A percentile compares a stretch with the other conserved stretches of the same genome.
These are phyloP conservation scores for Paracoccidioides lutzii DNA, from an alignment of 2,329 filamentous ascomycete species.

Conservation along the genomic window DNA sequence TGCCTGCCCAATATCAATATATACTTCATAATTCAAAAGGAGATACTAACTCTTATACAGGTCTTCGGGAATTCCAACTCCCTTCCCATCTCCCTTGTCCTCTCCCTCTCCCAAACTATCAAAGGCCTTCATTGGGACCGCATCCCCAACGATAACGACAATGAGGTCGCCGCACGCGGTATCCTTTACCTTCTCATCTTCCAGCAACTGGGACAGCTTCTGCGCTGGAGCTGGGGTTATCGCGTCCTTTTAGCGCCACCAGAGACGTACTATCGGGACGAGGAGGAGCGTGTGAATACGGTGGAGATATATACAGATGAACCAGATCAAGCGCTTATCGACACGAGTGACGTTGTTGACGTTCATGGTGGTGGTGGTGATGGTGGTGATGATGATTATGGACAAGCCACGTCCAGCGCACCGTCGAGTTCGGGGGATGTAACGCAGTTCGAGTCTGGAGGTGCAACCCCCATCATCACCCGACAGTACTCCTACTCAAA, in stretches of 20 bases:
- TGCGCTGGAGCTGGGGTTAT: conserved; percentile 98
- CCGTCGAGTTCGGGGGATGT: conserved; percentile 6
- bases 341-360: not conserved
- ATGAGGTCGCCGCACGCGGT: conserved; percentile 83
- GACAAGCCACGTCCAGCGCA: conserved; percentile 8
- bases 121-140: conserved; percentile 87
- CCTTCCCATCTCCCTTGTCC: conserved; percentile 85
- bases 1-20: not conserved
- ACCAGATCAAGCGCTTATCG: conserved; percentile 16
- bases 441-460: conserved; percentile 24
- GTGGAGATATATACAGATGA: conserved; percentile 31
- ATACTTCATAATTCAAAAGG: not conserved
- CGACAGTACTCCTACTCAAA: conserved; percentile 26
- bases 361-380: too few relatives aligned
- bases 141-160: conserved; percentile 83
- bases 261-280: conserved; percentile 38
- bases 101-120: conserved; percentile 85
- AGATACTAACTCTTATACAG: conserved; percentile 22
- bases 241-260: conserved; percentile 84
- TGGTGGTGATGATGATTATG: not conserved
- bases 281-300: conserved; percentile 24
- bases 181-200: conserved; percentile 95
- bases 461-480: conserved; percentile 27
- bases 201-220: conserved; percentile 87
- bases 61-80: conserved; percentile 98